Percentiles rank a stretch among this genome's conserved stretches.
phyloP scores from a whole-genome alignment of 345 rosid species.

The Aurinia saxatilis region DNA sequence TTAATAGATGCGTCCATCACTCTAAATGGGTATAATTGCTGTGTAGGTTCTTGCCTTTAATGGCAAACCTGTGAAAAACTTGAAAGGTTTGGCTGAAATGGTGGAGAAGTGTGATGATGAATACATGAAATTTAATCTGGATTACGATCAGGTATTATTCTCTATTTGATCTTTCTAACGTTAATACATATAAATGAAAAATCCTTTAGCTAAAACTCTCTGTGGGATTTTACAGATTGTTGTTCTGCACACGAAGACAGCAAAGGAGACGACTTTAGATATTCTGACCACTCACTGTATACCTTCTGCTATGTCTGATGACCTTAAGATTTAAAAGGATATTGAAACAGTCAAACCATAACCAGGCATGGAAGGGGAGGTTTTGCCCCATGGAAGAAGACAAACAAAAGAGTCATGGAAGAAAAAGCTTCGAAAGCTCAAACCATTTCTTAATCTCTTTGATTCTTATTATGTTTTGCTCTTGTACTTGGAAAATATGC shows the following conservation, averaged over 20 bases:
- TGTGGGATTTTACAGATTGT: slow-evolving; percentile 43
- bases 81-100: slow-evolving; percentile 74
- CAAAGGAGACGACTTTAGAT: slow-evolving; percentile 72
- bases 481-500: slow-evolving; percentile 8
- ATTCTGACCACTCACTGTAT: slow-evolving; percentile 78
- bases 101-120: slow-evolving; percentile 79
- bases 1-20: neutral
- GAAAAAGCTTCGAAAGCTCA: neutral
- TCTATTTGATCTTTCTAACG: neutral
- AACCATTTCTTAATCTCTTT: neutral
- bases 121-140: slow-evolving; percentile 71
- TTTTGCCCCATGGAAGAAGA: neutral
- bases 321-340: slow-evolving; percentile 47
- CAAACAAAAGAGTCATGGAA: slow-evolving; percentile 7
- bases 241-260: slow-evolving; percentile 56
- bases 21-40: neutral
- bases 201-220: neutral
- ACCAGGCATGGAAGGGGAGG: slow-evolving; percentile 1
- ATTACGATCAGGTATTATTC: slow-evolving; percentile 63
- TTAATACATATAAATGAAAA: neutral
- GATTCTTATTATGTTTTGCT: neutral
- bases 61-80: slow-evolving; percentile 75
- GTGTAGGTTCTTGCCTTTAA: slow-evolving; percentile 77
- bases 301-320: slow-evolving; percentile 82
- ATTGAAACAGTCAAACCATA: neutral